phyloP scores from a whole-genome alignment of 2,329 filamentous ascomycete genomes.

The Fusarium marasasianum region DNA sequence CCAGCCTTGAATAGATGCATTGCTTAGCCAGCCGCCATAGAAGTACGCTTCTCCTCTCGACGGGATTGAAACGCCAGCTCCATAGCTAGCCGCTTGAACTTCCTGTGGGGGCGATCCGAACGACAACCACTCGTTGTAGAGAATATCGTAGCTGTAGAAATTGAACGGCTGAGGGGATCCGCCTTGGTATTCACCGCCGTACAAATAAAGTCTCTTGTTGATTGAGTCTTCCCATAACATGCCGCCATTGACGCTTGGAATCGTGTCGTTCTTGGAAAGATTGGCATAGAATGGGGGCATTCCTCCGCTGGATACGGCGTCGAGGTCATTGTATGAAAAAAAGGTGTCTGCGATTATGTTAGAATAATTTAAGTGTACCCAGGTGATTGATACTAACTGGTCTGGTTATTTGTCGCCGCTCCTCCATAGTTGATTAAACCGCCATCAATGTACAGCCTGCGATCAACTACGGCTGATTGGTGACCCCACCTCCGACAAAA shows the following conservation, averaged over 20 bases:
- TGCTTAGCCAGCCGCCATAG: not conserved
- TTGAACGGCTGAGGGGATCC: not conserved
- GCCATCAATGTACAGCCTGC: not conserved
- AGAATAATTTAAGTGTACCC: not conserved
- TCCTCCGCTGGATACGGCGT: not conserved
- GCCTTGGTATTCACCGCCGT: not conserved
- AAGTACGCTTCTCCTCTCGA: slow-evolving; percentile 4
- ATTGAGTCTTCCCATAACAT: slow-evolving; percentile 7
- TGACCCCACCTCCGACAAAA: slow-evolving; percentile 5
- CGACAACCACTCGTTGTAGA: not conserved
- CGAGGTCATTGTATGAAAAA: not conserved
- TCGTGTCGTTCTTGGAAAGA: slow-evolving; percentile 1
- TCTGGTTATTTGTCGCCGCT: not conserved
- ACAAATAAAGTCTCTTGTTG: slow-evolving; percentile 5
- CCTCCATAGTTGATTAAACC: slow-evolving; percentile 1
- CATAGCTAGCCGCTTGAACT: not conserved
- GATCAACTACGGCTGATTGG: not conserved
- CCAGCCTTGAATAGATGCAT: not conserved
- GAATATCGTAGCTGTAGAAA: slow-evolving; percentile 8
- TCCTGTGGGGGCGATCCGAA: not conserved
- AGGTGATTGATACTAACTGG: not conserved
- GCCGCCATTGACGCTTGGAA: slow-evolving; percentile 1
- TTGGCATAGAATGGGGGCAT: not conserved
- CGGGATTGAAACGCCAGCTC: not conserved
- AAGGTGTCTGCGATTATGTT: not conserved